Conservation (phyloP, 306 rosid genomes). For the Prunus persica region Prunus_persica_NCBIv2 NC_034013.1:2763501-2764000, state of each 20-base stretch:
- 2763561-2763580: constrained; percentile 53
- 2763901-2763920: constrained; percentile 99
- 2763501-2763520: too few species aligned
- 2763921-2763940: constrained; percentile 94
- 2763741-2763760: constrained; percentile 96
- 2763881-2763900: constrained; percentile 93
- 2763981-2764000: constrained; percentile 41
- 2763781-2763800: constrained; percentile 92
- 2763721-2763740: constrained; percentile 89
- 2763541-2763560: too few species aligned
- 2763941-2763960: constrained; percentile 91
- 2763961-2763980: constrained; percentile 60
- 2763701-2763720: constrained; percentile 98
- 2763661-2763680: constrained; percentile 76
- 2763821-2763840: constrained; percentile 96
- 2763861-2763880: constrained; percentile 96
- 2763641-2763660: constrained; percentile 96
- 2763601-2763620: constrained; percentile 90
- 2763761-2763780: constrained; percentile 93
- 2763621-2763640: constrained; percentile 90
- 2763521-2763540: too few species aligned
- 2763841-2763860: constrained; percentile 92
- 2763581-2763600: constrained; percentile 99
- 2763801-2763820: constrained; percentile 92
- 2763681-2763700: constrained; percentile 74